Conservation (phyloP, 352 stramenopile species). For the Phytophthora ohioensis region DNA sequence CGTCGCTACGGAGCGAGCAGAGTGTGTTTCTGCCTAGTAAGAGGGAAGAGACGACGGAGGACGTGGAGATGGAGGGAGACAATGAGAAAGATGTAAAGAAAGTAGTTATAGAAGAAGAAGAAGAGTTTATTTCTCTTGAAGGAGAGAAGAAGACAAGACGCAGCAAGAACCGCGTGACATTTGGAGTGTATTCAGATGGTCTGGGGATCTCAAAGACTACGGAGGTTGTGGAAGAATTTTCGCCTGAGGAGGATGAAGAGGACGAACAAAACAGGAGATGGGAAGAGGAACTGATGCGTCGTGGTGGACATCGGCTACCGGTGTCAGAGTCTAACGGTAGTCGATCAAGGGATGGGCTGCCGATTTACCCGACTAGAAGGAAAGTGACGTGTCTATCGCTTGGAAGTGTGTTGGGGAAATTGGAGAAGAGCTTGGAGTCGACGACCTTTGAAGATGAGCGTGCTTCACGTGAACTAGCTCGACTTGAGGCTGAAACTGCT, state of each 20-base stretch:
- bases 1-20: slow-evolving; percentile 67
- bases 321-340: slow-evolving; percentile 12
- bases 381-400: slow-evolving; percentile 60
- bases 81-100: slow-evolving; percentile 31
- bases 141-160: slow-evolving; percentile 48
- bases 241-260: slow-evolving; percentile 46
- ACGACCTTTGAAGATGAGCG: slow-evolving; percentile 58
- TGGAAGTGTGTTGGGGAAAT: slow-evolving; percentile 54
- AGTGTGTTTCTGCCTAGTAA: slow-evolving; percentile 54
- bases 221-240: slow-evolving; percentile 55
- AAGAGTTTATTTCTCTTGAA: slow-evolving; percentile 79
- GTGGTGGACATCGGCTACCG: slow-evolving; percentile 54
- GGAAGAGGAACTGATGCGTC: slow-evolving; percentile 84
- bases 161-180: slow-evolving; percentile 70
- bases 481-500: slow-evolving; percentile 59
- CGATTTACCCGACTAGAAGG: slow-evolving; percentile 61
- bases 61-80: slow-evolving; percentile 47
- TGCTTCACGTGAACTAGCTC: slow-evolving; percentile 53
- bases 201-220: slow-evolving; percentile 45
- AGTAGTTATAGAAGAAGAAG: slow-evolving; percentile 26
- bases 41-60: slow-evolving; percentile 25
- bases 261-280: slow-evolving; percentile 63
- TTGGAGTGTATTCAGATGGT: slow-evolving; percentile 49
- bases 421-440: slow-evolving; percentile 61
- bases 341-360: slow-evolving; percentile 22